Evolutionary conservation across 2,329 filamentous ascomycete genomes (phyloP).

Genomic region (Colletotrichum aenigma): DNA sequence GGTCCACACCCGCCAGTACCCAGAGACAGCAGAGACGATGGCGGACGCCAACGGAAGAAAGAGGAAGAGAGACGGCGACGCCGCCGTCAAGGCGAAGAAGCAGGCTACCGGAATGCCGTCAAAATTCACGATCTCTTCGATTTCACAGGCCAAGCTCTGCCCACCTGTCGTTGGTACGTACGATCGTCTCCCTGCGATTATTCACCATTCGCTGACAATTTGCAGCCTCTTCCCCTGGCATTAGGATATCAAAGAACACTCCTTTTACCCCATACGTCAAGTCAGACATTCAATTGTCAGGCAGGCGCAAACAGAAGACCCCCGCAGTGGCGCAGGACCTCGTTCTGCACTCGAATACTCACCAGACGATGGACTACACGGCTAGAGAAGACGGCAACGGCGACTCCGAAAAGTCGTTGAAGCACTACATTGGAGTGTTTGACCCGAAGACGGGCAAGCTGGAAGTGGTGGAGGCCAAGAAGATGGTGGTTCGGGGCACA

Average conservation of each 20-base stretch:
- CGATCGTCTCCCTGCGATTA: conserved; percentile 1
- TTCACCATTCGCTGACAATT: not conserved
- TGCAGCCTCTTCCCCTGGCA: conserved; percentile 34
- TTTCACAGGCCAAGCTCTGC: conserved; percentile 49
- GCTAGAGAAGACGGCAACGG: conserved; percentile 52
- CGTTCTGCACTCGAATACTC: conserved; percentile 60
- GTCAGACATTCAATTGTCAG: conserved; percentile 34
- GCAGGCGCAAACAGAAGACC: conserved; percentile 44
- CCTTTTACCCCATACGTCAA: conserved; percentile 56
- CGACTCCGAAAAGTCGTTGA: conserved; percentile 43
- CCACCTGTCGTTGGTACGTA: conserved; percentile 63
- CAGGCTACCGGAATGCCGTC: conserved; percentile 37
- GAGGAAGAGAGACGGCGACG: conserved; percentile 54
- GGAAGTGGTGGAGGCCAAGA: conserved; percentile 67
- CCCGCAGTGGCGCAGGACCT: conserved; percentile 48
- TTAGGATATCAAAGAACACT: conserved; percentile 36
- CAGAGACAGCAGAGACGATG: conserved; percentile 32
- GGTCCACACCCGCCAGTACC: not conserved
- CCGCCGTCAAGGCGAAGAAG: conserved; percentile 50
- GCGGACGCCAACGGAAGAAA: conserved; percentile 50
- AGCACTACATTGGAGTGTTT: conserved; percentile 69
- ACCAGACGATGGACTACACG: conserved; percentile 64
- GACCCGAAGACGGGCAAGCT: conserved; percentile 64
- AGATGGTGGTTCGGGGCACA: conserved; percentile 63
- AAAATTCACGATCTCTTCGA: conserved; percentile 49